Evolutionary conservation across 768 basidiomycete genomes (phyloP).

Genomic region (Boletus reticulatus): DNA sequence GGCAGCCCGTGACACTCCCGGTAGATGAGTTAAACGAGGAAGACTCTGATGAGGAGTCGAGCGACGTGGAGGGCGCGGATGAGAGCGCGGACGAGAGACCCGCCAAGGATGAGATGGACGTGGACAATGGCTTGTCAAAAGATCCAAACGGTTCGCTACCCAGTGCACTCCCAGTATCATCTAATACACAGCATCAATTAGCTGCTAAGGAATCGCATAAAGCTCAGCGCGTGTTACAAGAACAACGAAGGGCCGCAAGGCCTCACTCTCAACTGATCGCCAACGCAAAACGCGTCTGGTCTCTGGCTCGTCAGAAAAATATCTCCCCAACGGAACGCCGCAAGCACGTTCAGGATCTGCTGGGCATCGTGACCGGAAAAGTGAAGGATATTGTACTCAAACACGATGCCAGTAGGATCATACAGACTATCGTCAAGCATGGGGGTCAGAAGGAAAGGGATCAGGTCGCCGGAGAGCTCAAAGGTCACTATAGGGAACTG

Average conservation of each 20-base stretch:
- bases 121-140: slow-evolving; percentile 35
- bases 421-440: slow-evolving; percentile 79
- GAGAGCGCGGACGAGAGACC: slow-evolving; percentile 17
- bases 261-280: slow-evolving; percentile 69
- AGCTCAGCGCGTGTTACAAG: slow-evolving; percentile 61
- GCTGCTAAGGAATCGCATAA: slow-evolving; percentile 70
- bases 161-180: not conserved
- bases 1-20: slow-evolving; percentile 53
- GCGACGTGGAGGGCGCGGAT: slow-evolving; percentile 31
- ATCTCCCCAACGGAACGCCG: slow-evolving; percentile 69
- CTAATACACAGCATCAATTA: slow-evolving; percentile 25
- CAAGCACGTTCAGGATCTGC: slow-evolving; percentile 70
- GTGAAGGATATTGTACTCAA: slow-evolving; percentile 87
- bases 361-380: slow-evolving; percentile 73
- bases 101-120: slow-evolving; percentile 32
- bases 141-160: slow-evolving; percentile 58
- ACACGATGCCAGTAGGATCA: slow-evolving; percentile 87
- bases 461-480: slow-evolving; percentile 79
- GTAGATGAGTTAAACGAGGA: slow-evolving; percentile 34
- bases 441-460: slow-evolving; percentile 73
- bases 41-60: slow-evolving; percentile 37
- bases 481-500: slow-evolving; percentile 74
- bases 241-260: slow-evolving; percentile 73
- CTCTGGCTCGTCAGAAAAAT: slow-evolving; percentile 68
- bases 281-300: slow-evolving; percentile 78